Percentiles rank a stretch among this genome's conserved stretches.
Evolutionary conservation across 2,329 filamentous ascomycete genomes (phyloP).

Genomic region (Botryotinia narcissicola): DNA sequence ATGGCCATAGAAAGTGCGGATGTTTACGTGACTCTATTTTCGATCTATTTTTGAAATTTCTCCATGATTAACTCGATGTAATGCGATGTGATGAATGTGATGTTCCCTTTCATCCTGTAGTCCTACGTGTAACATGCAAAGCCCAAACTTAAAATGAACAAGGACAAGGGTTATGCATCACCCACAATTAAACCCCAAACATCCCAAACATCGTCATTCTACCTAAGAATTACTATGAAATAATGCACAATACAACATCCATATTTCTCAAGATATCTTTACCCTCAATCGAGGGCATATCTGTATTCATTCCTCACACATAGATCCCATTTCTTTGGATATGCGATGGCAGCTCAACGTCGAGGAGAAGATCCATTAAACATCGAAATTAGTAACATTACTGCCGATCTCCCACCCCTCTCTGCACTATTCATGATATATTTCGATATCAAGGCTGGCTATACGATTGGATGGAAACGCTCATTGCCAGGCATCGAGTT

Average conservation of each 20-base stretch:
- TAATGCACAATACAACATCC: slow-evolving; percentile 10
- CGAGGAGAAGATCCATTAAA: slow-evolving; percentile 38
- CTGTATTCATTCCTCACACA: not conserved
- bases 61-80: not conserved
- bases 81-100: not conserved
- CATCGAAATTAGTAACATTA: slow-evolving; percentile 34
- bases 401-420: slow-evolving; percentile 57
- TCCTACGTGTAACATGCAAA: not conserved
- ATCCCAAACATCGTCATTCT: slow-evolving; percentile 6
- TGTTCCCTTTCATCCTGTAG: not conserved
- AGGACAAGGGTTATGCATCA: not conserved
- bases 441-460: slow-evolving; percentile 91
- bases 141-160: not conserved
- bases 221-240: not conserved
- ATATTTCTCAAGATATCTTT: not conserved
- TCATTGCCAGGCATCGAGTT: slow-evolving; percentile 67
- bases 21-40: not conserved
- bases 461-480: slow-evolving; percentile 85
- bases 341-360: slow-evolving; percentile 36
- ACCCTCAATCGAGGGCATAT: slow-evolving; percentile 2
- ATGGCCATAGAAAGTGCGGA: not conserved
- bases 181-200: not conserved
- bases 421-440: slow-evolving; percentile 84
- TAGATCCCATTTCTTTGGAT: slow-evolving; percentile 3
- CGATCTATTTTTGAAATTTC: not conserved